A percentile compares a stretch with the other conserved stretches of the same genome.
Conservation (phyloP, 257 asterid species). For the Solanum appendiculatum region DNA sequence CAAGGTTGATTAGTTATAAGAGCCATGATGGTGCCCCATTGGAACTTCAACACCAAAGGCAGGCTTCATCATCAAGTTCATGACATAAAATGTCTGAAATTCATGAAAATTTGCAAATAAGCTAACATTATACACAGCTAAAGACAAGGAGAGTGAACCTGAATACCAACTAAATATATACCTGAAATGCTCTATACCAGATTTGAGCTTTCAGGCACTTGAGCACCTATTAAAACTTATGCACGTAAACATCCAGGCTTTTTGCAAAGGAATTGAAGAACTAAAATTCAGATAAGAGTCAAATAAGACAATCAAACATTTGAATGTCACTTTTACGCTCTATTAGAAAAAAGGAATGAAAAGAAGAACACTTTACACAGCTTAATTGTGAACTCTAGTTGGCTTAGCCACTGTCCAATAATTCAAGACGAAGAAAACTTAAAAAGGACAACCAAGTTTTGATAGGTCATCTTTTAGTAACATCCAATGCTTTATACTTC, state of each 20-base stretch:
- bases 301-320: neutral
- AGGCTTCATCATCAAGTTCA: conserved; percentile 1
- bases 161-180: neutral
- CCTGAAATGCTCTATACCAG: conserved; percentile 4
- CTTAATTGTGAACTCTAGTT: neutral
- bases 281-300: neutral
- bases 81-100: neutral
- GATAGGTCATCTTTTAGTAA: conserved; percentile 1
- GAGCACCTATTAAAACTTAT: conserved; percentile 9
- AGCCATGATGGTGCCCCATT: conserved; percentile 1
- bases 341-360: neutral
- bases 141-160: neutral
- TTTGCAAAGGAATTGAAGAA: neutral
- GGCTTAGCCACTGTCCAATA: neutral
- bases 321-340: neutral
- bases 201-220: conserved; percentile 7
- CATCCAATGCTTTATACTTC: conserved; percentile 1
- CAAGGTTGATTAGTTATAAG: neutral
- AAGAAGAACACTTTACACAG: neutral
- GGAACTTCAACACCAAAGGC: conserved; percentile 2
- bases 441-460: neutral
- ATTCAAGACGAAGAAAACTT: neutral
- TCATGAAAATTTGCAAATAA: neutral
- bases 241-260: neutral
- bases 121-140: neutral